Conservation (phyloP, 345 rosid genomes). For the Sonneratia alba region DNA sequence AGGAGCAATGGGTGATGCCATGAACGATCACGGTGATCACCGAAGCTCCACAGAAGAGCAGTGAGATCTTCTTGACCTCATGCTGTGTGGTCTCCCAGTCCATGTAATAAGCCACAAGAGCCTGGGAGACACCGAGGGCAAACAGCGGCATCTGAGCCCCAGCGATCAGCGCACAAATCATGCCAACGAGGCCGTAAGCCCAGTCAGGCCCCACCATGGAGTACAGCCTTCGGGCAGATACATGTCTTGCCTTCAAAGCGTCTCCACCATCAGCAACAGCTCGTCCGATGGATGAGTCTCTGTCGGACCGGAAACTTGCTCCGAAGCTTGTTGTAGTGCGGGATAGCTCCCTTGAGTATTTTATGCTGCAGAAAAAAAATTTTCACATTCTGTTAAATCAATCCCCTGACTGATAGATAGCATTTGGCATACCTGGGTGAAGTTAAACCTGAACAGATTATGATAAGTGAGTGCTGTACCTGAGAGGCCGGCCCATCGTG, state of each 20-base stretch:
- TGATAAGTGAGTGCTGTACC: slow-evolving; percentile 27
- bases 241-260: slow-evolving; percentile 22
- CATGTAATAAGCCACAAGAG: slow-evolving; percentile 73
- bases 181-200: slow-evolving; percentile 67
- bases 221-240: slow-evolving; percentile 53
- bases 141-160: slow-evolving; percentile 97
- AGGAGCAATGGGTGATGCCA: slow-evolving; percentile 56
- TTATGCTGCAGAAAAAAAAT: slow-evolving; percentile 27
- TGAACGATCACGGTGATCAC: slow-evolving; percentile 51
- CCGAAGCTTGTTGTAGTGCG: slow-evolving; percentile 54
- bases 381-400: neutral
- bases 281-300: slow-evolving; percentile 57
- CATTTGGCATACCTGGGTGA: too few species aligned
- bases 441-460: neutral
- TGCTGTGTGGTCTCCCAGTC: slow-evolving; percentile 62
- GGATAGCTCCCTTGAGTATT: slow-evolving; percentile 60
- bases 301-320: slow-evolving; percentile 72
- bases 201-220: slow-evolving; percentile 85
- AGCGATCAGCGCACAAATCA: slow-evolving; percentile 55
- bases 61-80: slow-evolving; percentile 67
- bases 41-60: slow-evolving; percentile 61
- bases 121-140: slow-evolving; percentile 90
- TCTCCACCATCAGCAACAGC: slow-evolving; percentile 38
- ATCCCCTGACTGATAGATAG: neutral
- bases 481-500: slow-evolving; percentile 42